Conservation (phyloP, 1,139 yeast species). For the Trichomonascaceae sp. region DNA sequence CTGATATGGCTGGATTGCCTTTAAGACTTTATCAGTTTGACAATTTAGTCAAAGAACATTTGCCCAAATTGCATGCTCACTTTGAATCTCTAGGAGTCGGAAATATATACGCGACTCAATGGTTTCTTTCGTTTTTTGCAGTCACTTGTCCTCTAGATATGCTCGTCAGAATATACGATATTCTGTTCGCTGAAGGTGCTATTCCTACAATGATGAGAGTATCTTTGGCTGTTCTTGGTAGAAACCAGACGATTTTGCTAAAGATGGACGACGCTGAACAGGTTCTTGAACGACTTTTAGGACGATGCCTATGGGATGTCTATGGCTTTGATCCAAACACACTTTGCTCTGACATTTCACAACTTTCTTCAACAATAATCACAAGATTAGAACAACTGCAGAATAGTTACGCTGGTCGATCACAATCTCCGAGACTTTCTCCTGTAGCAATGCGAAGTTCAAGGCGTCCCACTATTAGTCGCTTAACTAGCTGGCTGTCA, state of each 20-base stretch:
- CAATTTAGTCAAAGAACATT: slow-evolving; percentile 37
- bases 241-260: slow-evolving; percentile 49
- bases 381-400: slow-evolving; percentile 6
- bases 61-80: slow-evolving; percentile 44
- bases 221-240: slow-evolving; percentile 49
- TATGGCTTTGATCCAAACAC: slow-evolving; percentile 43
- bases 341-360: slow-evolving; percentile 43
- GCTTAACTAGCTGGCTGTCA: slow-evolving; percentile 9
- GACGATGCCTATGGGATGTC: slow-evolving; percentile 46
- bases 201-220: slow-evolving; percentile 56
- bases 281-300: slow-evolving; percentile 53
- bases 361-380: slow-evolving; percentile 3
- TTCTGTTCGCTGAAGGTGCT: slow-evolving; percentile 58
- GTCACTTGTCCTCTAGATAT: slow-evolving; percentile 52
- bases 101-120: slow-evolving; percentile 42
- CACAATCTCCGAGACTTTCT: slow-evolving; percentile 4
- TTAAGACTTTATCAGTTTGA: slow-evolving; percentile 52
- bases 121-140: slow-evolving; percentile 64
- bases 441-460: slow-evolving; percentile 5
- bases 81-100: slow-evolving; percentile 34
- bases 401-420: neutral
- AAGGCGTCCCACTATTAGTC: slow-evolving; percentile 3
- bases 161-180: slow-evolving; percentile 50
- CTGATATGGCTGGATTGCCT: slow-evolving; percentile 52
- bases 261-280: slow-evolving; percentile 54